Conservation (phyloP, 106 monocot genomes). For the Dioscorea zingiberensis region DNA sequence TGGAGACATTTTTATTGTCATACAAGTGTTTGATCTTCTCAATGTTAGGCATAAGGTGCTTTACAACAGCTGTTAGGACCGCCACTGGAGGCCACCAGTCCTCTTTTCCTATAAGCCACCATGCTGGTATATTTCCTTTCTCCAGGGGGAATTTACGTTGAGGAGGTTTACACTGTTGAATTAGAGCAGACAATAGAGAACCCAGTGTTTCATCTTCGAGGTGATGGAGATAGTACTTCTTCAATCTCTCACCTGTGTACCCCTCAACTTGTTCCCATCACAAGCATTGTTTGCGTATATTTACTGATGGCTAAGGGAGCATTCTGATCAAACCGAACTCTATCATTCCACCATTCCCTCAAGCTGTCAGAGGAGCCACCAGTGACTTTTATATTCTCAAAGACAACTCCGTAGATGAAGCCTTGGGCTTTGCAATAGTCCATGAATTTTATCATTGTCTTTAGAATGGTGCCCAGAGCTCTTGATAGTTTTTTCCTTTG, state of each 20-base stretch:
- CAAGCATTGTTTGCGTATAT: slow-evolving; percentile 2
- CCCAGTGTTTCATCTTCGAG: slow-evolving; percentile 35
- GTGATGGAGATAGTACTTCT: slow-evolving; percentile 16
- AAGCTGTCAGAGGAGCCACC: too few relatives aligned
- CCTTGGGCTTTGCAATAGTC: slow-evolving; percentile 39
- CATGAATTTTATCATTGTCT: slow-evolving; percentile 38
- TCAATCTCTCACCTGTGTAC: not conserved
- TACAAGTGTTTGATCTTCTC: slow-evolving; percentile 29
- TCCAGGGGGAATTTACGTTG: slow-evolving; percentile 41
- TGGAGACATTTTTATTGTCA: slow-evolving; percentile 39
- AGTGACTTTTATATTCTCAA: slow-evolving; percentile 35
- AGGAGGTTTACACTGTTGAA: slow-evolving; percentile 46
- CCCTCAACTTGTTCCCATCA: not conserved
- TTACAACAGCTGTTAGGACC: slow-evolving; percentile 26
- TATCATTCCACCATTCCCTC: too few relatives aligned
- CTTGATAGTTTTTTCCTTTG: too few relatives aligned
- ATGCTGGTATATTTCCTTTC: slow-evolving; percentile 31
- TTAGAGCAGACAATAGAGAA: slow-evolving; percentile 32
- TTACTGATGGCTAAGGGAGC: slow-evolving; percentile 25
- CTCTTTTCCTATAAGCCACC: slow-evolving; percentile 31
- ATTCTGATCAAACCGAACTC: too few relatives aligned
- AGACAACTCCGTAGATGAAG: slow-evolving; percentile 33
- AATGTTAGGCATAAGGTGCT: slow-evolving; percentile 31
- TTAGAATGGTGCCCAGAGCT: slow-evolving; percentile 32
- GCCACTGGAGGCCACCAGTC: slow-evolving; percentile 32